Percentiles rank a stretch among this genome's conserved stretches.
Conservation (phyloP, 495 filamentous ascomycete genomes). For the Xylaria acuta region DNA sequence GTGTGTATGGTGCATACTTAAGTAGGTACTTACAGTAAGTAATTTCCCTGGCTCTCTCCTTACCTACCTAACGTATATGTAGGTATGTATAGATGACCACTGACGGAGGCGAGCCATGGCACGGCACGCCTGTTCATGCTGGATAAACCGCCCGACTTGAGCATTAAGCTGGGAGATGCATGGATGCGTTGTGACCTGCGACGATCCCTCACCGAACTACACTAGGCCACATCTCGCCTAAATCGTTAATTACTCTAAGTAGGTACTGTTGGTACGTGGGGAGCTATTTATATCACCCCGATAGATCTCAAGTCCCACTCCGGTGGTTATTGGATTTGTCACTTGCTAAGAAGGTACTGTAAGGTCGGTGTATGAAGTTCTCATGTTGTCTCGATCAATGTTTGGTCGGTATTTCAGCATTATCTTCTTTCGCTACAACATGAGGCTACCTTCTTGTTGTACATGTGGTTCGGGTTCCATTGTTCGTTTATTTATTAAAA, state of each 20-base stretch:
- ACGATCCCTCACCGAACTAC: not conserved
- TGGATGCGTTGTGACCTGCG: constrained; percentile 6
- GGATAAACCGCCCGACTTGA: not conserved
- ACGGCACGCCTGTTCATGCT: not conserved
- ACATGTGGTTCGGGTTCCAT: not conserved
- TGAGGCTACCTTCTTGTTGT: not conserved
- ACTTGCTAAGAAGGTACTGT: not conserved
- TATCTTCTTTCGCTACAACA: not conserved
- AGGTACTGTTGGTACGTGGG: not conserved
- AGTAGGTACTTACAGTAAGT: not conserved
- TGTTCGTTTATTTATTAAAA: not conserved
- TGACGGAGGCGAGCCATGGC: not conserved
- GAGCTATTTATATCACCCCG: constrained; percentile 1
- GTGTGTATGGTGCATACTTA: too few relatives aligned
- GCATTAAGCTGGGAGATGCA: not conserved
- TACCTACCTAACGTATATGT: too few relatives aligned
- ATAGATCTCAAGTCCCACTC: not conserved
- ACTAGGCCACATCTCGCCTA: not conserved
- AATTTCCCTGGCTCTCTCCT: not conserved
- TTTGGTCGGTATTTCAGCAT: not conserved
- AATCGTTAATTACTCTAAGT: not conserved
- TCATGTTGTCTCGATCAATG: not conserved
- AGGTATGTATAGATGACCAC: not conserved
- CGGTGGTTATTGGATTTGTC: not conserved
- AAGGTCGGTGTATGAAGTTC: not conserved